These are phyloP conservation scores for Ustanciosporium gigantosporum DNA, from an alignment of 1,284 basidiomycete species.

Conservation along the genomic window DNA sequence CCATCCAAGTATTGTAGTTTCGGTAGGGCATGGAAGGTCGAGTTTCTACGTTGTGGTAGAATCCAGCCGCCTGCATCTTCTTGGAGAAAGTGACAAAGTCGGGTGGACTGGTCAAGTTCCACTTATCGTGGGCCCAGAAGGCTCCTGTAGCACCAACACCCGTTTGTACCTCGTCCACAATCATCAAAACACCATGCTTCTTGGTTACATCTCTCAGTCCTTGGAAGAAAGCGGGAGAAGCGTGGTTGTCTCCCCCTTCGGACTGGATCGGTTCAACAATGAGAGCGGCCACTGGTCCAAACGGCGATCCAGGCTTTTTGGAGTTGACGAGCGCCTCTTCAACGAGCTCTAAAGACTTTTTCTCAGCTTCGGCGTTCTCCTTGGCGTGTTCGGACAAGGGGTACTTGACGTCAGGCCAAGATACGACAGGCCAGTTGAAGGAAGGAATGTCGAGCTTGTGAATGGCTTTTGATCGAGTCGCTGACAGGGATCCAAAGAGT, in stretches of 20 bases:
- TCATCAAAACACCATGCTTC: slow-evolving; percentile 64
- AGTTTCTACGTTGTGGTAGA: slow-evolving; percentile 65
- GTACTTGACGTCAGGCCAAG: slow-evolving; percentile 66
- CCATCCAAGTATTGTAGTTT: slow-evolving; percentile 63
- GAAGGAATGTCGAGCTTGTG: slow-evolving; percentile 68
- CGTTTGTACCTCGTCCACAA: slow-evolving; percentile 67
- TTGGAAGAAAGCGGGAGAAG: slow-evolving; percentile 65
- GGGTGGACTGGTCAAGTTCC: slow-evolving; percentile 63
- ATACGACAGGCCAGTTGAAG: slow-evolving; percentile 66
- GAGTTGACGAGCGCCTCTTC: slow-evolving; percentile 61
- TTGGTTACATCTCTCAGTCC: slow-evolving; percentile 64
- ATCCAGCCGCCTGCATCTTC: slow-evolving; percentile 61
- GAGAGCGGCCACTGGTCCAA: slow-evolving; percentile 65
- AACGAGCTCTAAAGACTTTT: slow-evolving; percentile 57
- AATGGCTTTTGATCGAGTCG: slow-evolving; percentile 63
- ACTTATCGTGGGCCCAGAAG: slow-evolving; percentile 68
- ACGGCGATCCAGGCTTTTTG: slow-evolving; percentile 54
- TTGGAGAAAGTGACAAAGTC: slow-evolving; percentile 67
- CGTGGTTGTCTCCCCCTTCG: slow-evolving; percentile 68
- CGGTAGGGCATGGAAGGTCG: slow-evolving; percentile 65
- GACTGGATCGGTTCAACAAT: slow-evolving; percentile 68
- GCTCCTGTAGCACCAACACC: slow-evolving; percentile 66
- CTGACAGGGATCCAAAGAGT: slow-evolving; percentile 62
- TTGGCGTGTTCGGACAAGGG: slow-evolving; percentile 63
- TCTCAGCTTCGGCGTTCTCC: slow-evolving; percentile 64